Evolutionary conservation across 2,329 filamentous ascomycete genomes (phyloP).

Genomic region (Botrytis byssoidea): DNA sequence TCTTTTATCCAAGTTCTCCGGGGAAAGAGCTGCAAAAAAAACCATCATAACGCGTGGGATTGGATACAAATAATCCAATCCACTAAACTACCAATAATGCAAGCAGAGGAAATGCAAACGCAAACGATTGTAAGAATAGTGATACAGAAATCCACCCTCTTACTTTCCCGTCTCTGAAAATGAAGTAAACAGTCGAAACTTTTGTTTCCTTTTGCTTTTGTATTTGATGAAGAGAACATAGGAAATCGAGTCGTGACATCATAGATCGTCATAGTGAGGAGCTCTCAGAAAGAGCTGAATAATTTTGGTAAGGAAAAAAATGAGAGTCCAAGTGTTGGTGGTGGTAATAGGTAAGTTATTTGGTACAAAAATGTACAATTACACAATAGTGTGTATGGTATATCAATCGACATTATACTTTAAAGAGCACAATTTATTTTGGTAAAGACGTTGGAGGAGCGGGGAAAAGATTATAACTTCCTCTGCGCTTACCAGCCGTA

Average conservation of each 20-base stretch:
- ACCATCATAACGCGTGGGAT: constrained; percentile 13
- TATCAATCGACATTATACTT: constrained; percentile 23
- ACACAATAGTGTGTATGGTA: constrained; percentile 8
- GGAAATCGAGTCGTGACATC: constrained; percentile 16
- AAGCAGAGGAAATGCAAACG: neutral
- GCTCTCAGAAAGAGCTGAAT: neutral
- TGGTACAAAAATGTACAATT: constrained; percentile 7
- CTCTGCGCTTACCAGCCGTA: constrained; percentile 29
- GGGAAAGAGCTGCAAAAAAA: neutral
- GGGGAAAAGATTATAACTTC: constrained; percentile 37
- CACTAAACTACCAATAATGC: constrained; percentile 20
- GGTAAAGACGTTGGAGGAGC: neutral
- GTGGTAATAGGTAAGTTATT: neutral
- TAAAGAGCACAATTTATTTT: constrained; percentile 12
- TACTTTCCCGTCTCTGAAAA: neutral
- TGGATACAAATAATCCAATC: constrained; percentile 3
- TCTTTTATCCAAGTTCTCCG: neutral
- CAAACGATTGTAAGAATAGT: constrained; percentile 8
- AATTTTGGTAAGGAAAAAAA: constrained; percentile 4
- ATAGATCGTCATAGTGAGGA: constrained; percentile 10
- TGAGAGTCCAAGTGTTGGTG: constrained; percentile 5
- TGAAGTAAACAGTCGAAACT: constrained; percentile 1
- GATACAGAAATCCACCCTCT: constrained; percentile 11
- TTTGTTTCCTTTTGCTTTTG: constrained; percentile 9
- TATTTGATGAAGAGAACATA: neutral